Evolutionary conservation across 179 eudicot genomes (phyloP).

Genomic region (Actinidia chinensis): DNA sequence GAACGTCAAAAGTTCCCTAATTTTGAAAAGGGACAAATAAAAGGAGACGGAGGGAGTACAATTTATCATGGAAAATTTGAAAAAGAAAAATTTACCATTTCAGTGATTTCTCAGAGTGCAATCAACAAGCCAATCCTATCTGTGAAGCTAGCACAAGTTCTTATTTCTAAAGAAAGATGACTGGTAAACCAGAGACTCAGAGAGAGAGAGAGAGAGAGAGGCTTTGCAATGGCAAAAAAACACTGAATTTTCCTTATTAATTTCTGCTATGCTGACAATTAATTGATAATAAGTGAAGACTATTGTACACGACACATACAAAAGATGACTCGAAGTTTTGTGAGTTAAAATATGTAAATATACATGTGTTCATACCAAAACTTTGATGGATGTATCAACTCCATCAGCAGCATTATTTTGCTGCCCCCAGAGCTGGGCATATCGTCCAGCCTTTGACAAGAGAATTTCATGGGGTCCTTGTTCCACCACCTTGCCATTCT

Average conservation of each 20-base stretch:
- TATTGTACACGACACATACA: background rate
- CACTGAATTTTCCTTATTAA: background rate
- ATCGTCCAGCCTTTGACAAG: conserved; percentile 69
- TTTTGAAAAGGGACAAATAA: no score
- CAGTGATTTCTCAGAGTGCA: no score
- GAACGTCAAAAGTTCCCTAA: no score
- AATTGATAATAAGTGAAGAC: background rate
- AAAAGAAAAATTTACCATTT: no score
- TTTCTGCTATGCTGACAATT: background rate
- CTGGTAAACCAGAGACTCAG: no score
- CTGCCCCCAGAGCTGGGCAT: conserved; percentile 91
- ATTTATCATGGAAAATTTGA: no score
- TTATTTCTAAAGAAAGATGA: no score
- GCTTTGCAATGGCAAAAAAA: background rate
- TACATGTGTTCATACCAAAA: conserved; percentile 21
- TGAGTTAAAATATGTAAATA: background rate
- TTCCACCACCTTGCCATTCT: conserved; percentile 89
- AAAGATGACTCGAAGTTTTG: background rate
- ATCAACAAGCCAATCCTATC: no score
- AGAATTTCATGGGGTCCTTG: conserved; percentile 90
- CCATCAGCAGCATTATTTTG: conserved; percentile 68
- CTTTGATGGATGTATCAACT: conserved; percentile 49
- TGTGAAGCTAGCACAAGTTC: no score
- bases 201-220: no score
- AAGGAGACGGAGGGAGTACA: no score